phyloP scores from a whole-genome alignment of 108 stramenopile species.

The Fistulifera pelliculosa region DNA sequence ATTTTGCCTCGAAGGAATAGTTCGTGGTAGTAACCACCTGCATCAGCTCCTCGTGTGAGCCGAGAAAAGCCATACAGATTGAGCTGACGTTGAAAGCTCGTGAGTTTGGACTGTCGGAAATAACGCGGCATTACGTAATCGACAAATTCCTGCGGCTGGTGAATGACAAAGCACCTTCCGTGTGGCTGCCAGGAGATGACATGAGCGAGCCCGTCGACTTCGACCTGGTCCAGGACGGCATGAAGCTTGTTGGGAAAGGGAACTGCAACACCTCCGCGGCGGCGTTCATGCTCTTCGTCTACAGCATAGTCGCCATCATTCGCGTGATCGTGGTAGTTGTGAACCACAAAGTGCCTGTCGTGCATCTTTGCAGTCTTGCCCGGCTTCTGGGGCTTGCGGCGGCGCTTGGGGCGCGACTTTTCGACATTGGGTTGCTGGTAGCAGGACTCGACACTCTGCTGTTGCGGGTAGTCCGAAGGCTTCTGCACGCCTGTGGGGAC shows the following conservation, averaged over 20 bases:
- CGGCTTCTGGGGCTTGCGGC: slow-evolving; percentile 59
- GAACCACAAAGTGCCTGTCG: slow-evolving; percentile 62
- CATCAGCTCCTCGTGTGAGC: slow-evolving; percentile 34
- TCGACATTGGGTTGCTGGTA: background rate
- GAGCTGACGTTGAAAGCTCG: slow-evolving; percentile 35
- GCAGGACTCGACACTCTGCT: background rate
- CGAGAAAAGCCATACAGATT: slow-evolving; percentile 72
- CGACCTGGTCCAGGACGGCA: slow-evolving; percentile 22
- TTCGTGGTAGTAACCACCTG: slow-evolving; percentile 65
- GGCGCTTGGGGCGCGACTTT: slow-evolving; percentile 36
- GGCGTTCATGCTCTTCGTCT: slow-evolving; percentile 9
- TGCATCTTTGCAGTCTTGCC: slow-evolving; percentile 63
- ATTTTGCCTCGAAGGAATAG: slow-evolving; percentile 58
- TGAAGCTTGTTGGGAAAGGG: slow-evolving; percentile 30
- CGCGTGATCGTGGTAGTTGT: slow-evolving; percentile 65
- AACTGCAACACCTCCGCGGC: slow-evolving; percentile 44
- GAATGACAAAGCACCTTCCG: slow-evolving; percentile 14
- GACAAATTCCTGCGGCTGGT: slow-evolving; percentile 16
- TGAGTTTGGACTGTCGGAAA: slow-evolving; percentile 36
- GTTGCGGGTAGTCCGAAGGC: background rate
- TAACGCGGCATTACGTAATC: slow-evolving; percentile 37
- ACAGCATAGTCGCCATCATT: slow-evolving; percentile 15
- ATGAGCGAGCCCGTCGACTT: slow-evolving; percentile 25
- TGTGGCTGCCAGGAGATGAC: slow-evolving; percentile 53
- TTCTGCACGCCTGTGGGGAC: background rate